Conservation (phyloP, 176 grass and related monocot genomes). For the Hordeum marinum region DNA sequence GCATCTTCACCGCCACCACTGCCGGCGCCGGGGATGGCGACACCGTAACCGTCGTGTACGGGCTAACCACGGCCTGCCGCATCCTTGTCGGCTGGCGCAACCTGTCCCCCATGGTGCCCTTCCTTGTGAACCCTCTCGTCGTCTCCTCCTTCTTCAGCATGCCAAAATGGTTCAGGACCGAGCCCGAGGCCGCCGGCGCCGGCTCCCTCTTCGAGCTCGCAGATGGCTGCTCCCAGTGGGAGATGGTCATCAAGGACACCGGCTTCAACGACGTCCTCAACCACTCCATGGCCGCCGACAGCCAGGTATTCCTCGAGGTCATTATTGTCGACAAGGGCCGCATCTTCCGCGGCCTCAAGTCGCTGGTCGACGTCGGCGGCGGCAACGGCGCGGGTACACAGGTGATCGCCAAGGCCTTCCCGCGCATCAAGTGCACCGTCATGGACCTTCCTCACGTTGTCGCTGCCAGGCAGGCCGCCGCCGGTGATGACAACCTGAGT, state of each 20-base stretch:
- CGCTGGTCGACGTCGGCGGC: slow-evolving; percentile 39
- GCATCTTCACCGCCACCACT: slow-evolving; percentile 2
- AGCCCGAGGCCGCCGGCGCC: not conserved
- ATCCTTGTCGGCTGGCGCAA: slow-evolving; percentile 10
- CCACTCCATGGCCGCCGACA: slow-evolving; percentile 14
- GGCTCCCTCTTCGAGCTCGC: not conserved
- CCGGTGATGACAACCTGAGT: not conserved
- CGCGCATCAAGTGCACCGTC: slow-evolving; percentile 32
- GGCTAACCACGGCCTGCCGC: slow-evolving; percentile 6
- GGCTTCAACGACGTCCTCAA: slow-evolving; percentile 13
- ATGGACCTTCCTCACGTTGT: slow-evolving; percentile 44
- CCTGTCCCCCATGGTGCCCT: not conserved
- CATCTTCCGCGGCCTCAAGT: slow-evolving; percentile 8
- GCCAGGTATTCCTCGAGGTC: not conserved
- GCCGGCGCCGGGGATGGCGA: not conserved
- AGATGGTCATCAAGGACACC: not conserved
- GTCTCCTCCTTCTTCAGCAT: not conserved
- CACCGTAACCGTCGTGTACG: not conserved
- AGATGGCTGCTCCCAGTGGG: slow-evolving; percentile 13
- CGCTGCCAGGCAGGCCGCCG: not conserved
- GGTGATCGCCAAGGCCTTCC: slow-evolving; percentile 12
- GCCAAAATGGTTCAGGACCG: slow-evolving; percentile 22
- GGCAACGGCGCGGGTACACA: not conserved
- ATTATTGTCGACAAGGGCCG: not conserved
- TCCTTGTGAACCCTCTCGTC: not conserved